Conservation (phyloP, 2,329 filamentous ascomycete species). For the Aureobasidium sp. region DNA sequence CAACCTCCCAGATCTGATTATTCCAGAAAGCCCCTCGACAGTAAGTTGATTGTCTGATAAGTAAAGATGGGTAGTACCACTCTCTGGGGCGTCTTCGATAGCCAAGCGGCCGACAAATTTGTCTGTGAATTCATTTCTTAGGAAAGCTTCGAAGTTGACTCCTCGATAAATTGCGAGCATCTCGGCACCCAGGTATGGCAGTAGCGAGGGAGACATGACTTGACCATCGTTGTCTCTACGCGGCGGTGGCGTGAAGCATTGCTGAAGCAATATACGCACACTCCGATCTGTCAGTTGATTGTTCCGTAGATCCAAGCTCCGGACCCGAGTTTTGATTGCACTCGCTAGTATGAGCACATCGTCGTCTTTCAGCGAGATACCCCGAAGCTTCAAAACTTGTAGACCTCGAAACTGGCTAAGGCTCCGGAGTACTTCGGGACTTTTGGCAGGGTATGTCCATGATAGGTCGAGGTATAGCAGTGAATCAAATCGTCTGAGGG, state of each 20-base stretch:
- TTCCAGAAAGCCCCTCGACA: constrained; percentile 46
- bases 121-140: constrained; percentile 41
- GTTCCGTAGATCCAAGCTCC: constrained; percentile 49
- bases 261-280: constrained; percentile 43
- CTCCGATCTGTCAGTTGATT: constrained; percentile 51
- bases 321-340: constrained; percentile 44
- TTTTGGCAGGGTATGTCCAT: constrained; percentile 29
- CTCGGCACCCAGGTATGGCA: constrained; percentile 31
- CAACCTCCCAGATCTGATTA: constrained; percentile 44
- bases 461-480: constrained; percentile 53
- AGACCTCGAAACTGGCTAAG: constrained; percentile 42
- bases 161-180: constrained; percentile 34
- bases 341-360: constrained; percentile 46
- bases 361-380: constrained; percentile 45
- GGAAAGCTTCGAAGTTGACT: constrained; percentile 44
- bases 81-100: constrained; percentile 46
- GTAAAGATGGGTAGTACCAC: constrained; percentile 53
- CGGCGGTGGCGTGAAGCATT: constrained; percentile 35
- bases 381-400: constrained; percentile 49
- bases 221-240: constrained; percentile 12
- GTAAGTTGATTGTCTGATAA: constrained; percentile 49
- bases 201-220: constrained; percentile 19
- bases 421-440: constrained; percentile 36
- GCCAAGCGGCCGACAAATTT: constrained; percentile 45
- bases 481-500: constrained; percentile 44